Evolutionary conservation across 495 filamentous ascomycete species (phyloP).

Genomic region (Delitschia confertaspora): DNA sequence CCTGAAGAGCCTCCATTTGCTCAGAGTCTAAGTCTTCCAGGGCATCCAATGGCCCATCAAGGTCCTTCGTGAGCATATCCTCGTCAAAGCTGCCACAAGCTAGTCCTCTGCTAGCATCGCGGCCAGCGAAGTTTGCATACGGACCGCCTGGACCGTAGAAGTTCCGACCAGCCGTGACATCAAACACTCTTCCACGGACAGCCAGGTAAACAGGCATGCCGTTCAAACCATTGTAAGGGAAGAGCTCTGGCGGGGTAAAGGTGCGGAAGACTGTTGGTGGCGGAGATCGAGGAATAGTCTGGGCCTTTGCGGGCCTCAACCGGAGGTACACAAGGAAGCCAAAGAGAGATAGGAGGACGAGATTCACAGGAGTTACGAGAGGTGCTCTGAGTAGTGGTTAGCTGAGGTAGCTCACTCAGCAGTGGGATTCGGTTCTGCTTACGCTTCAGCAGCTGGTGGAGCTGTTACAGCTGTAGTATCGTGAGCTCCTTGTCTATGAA

Average conservation of each 20-base stretch:
- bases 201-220: conserved; percentile 71
- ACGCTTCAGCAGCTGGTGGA: conserved; percentile 24
- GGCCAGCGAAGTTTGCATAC: conserved; percentile 88
- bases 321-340: conserved; percentile 44
- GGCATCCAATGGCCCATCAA: conserved; percentile 77
- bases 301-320: conserved; percentile 42
- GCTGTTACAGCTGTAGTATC: no score
- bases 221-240: conserved; percentile 78
- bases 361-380: conserved; percentile 31
- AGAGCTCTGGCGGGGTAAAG: conserved; percentile 78
- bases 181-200: conserved; percentile 77
- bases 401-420: not conserved
- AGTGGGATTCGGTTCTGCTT: conserved; percentile 8
- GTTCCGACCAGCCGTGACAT: conserved; percentile 72
- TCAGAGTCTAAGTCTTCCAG: conserved; percentile 65
- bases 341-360: conserved; percentile 36
- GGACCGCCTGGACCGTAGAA: conserved; percentile 93
- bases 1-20: conserved; percentile 71
- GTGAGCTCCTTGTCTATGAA: no score
- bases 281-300: conserved; percentile 58
- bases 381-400: conserved; percentile 25
- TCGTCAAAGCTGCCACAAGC: conserved; percentile 91
- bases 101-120: conserved; percentile 86
- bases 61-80: conserved; percentile 89
- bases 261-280: conserved; percentile 76